Evolutionary conservation across 768 basidiomycete species (phyloP).

Genomic region (Boletus reticuloceps): DNA sequence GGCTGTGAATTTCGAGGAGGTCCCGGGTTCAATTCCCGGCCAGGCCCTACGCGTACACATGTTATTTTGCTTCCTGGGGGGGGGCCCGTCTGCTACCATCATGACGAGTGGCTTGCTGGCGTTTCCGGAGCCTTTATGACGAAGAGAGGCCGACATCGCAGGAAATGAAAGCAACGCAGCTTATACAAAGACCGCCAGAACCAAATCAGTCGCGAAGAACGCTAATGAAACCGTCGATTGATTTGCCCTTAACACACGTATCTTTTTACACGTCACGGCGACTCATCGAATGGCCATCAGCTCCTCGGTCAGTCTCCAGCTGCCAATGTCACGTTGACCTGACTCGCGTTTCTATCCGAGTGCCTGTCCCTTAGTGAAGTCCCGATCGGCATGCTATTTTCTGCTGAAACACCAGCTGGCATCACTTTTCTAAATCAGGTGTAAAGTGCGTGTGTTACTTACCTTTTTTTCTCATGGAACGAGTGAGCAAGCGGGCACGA

Average conservation of each 20-base stretch:
- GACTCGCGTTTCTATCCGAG: constrained; percentile 9
- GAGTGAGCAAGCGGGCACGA: not conserved
- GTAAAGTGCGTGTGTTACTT: not conserved
- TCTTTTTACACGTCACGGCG: constrained; percentile 43
- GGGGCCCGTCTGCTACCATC: not conserved
- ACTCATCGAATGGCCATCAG: constrained; percentile 41
- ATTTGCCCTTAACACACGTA: constrained; percentile 18
- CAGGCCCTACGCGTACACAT: constrained; percentile 52
- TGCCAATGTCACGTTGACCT: constrained; percentile 36
- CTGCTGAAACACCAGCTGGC: constrained; percentile 13
- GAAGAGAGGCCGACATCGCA: constrained; percentile 31
- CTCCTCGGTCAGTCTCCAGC: constrained; percentile 27
- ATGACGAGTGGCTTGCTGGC: not conserved
- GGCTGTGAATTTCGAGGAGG: constrained; percentile 57
- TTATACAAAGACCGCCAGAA: constrained; percentile 2
- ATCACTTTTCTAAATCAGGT: not conserved
- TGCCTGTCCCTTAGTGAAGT: constrained; percentile 4
- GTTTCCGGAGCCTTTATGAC: constrained; percentile 9
- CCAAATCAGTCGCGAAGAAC: constrained; percentile 13
- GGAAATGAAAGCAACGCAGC: constrained; percentile 27
- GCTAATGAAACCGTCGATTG: constrained; percentile 14
- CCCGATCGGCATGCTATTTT: constrained; percentile 10
- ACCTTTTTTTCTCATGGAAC: constrained; percentile 18
- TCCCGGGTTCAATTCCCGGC: constrained; percentile 88
- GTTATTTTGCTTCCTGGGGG: constrained; percentile 12